phyloP scores from a whole-genome alignment of 352 stramenopile genomes.

The Phytopythium sindhum region DNA sequence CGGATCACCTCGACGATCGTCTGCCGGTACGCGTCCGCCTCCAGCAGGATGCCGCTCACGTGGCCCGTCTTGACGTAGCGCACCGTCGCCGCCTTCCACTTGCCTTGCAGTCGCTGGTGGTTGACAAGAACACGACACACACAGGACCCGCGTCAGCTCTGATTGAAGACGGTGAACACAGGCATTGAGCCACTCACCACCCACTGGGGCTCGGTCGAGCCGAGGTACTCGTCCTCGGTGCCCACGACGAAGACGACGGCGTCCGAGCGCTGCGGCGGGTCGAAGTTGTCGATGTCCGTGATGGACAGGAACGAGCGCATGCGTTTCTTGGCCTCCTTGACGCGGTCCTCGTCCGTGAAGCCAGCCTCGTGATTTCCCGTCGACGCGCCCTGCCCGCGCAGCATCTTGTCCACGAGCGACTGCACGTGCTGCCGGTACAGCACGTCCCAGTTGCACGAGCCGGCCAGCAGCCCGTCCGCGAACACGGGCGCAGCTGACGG shows the following conservation, averaged over 20 bases:
- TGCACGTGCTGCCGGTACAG: slow-evolving; percentile 71
- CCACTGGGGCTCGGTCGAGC: slow-evolving; percentile 57
- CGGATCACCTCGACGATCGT: slow-evolving; percentile 67
- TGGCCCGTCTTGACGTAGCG: slow-evolving; percentile 67
- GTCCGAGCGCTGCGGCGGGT: slow-evolving; percentile 53
- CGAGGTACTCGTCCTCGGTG: slow-evolving; percentile 80
- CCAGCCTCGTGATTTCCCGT: slow-evolving; percentile 7
- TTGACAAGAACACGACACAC: neutral
- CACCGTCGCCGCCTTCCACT: slow-evolving; percentile 57
- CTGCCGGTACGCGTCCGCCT: slow-evolving; percentile 60
- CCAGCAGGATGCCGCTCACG: slow-evolving; percentile 75
- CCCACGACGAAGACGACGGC: slow-evolving; percentile 73
- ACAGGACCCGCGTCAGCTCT: neutral
- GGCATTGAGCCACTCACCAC: slow-evolving; percentile 14
- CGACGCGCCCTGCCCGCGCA: neutral
- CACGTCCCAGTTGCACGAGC: slow-evolving; percentile 73
- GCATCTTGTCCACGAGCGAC: slow-evolving; percentile 66
- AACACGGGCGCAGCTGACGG: slow-evolving; percentile 71
- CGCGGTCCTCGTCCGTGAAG: slow-evolving; percentile 41
- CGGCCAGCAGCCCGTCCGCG: slow-evolving; percentile 66
- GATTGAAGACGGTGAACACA: neutral
- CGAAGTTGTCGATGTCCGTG: slow-evolving; percentile 82
- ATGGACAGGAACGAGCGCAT: slow-evolving; percentile 79
- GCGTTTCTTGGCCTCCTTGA: slow-evolving; percentile 71
- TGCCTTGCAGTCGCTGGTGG: slow-evolving; percentile 40